A percentile compares a stretch with the other conserved stretches of the same genome.
phyloP scores from a whole-genome alignment of 805 yeast genomes.

The Candida hungchunana region DNA sequence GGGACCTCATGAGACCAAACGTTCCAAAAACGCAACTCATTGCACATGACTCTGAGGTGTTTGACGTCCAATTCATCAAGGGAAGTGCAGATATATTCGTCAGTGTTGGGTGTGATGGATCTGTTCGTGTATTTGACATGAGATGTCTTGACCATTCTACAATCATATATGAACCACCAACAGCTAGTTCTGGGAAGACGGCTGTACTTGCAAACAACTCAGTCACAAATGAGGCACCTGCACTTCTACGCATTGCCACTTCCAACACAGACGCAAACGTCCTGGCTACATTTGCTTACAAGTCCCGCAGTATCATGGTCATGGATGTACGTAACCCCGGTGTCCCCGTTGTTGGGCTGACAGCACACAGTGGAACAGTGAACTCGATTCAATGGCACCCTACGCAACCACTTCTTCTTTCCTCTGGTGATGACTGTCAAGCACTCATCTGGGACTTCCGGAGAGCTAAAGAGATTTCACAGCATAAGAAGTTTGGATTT shows the following conservation, averaged over 20 bases:
- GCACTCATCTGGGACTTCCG: slow-evolving; percentile 62
- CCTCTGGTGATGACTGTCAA: slow-evolving; percentile 74
- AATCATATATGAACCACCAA: slow-evolving; percentile 79
- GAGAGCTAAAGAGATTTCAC: neutral
- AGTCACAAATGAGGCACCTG: neutral
- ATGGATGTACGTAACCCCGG: slow-evolving; percentile 90
- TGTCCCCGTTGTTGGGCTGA: slow-evolving; percentile 63
- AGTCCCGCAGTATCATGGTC: slow-evolving; percentile 59
- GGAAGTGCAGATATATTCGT: slow-evolving; percentile 77
- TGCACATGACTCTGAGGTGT: slow-evolving; percentile 95
- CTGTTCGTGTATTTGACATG: slow-evolving; percentile 87
- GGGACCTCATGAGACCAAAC: slow-evolving; percentile 72
- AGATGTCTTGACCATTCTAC: slow-evolving; percentile 90
- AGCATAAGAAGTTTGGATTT: neutral
- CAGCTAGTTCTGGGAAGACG: slow-evolving; percentile 11
- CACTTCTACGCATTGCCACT: slow-evolving; percentile 72
- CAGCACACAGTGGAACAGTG: slow-evolving; percentile 63
- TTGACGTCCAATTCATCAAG: slow-evolving; percentile 81
- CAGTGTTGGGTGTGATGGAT: slow-evolving; percentile 93
- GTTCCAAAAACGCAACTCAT: slow-evolving; percentile 87
- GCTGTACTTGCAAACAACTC: slow-evolving; percentile 1
- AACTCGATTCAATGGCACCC: slow-evolving; percentile 89
- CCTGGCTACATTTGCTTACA: slow-evolving; percentile 76
- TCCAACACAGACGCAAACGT: slow-evolving; percentile 78
- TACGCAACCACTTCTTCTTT: slow-evolving; percentile 49